Base-by-base conservation (phyloP, 2,329 filamentous ascomycete species). In the Podosphaera xanthii region DNA sequence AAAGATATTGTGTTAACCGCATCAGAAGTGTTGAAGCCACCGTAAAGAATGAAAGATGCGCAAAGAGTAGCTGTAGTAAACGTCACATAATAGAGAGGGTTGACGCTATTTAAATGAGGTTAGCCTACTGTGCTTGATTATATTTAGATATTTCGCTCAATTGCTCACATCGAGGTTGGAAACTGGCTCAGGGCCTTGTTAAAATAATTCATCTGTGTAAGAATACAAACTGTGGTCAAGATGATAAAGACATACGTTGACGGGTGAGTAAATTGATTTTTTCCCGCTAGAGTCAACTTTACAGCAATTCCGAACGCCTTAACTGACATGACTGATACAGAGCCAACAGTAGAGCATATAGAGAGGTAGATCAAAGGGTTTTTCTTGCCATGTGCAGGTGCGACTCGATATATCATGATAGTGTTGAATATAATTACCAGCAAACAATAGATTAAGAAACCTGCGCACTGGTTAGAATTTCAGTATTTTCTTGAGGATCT, bases 171-270 rank as follows among this genome's bases (percentile, higher is more conserved):
- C 66, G 94, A 95, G 38, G 92, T 96, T 36, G 87, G 91, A 73
- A 97, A 98, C 68, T 94, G 89, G 71, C 88, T 94, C 61, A 98
- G 75, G 6, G 92, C 92, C 73, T 98, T 98, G 77, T 98, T 98
- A 73, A 98, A 95, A 72, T 98, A 98, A 72, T 98, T 98, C 92
- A 98, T 97, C 76, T 98, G 92, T 7, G 90, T 96, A 65, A 98
- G 72, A 69, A 98, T 97, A 75, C 92, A 98, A 63, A 96, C 87
- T 2, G 78, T 77, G 0, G 90, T 92, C 64, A 97, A 81, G 64
- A 98, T 96, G 72, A 91, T 83, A 71, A 98, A 98, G 63, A 96
- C 90, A 67, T 98, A 98, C 61, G 94, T 98, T 57, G 89, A 95
- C 1, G 94, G 87, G 66, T 94, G 87, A 4, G 81, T 82, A 71